Base-by-base conservation (phyloP, 768 basidiomycete genomes). In the Neoboletus magnificus region DNA sequence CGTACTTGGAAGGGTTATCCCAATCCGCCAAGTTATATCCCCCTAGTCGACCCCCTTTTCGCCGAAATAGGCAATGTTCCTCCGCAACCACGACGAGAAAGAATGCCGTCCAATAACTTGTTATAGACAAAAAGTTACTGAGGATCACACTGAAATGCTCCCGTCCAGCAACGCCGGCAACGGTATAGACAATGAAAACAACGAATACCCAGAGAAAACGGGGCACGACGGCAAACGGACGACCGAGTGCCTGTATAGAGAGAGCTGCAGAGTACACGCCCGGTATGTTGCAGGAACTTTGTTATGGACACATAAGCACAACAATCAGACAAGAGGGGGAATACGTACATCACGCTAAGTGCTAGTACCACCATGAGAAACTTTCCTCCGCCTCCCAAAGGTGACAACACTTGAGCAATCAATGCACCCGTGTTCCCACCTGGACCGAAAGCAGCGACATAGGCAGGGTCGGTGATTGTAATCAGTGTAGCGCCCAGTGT, bases 1-100 rank as follows among this genome's bases (percentile, higher is more conserved):
- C 73, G 33, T 42, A 77, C 73, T 59, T 68, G 29, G 66, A 66
- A 6, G 74, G 74, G 1, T 59, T 62, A 54, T 82, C 81, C 71
- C 78, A 82, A 50, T 75, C 79, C 13, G 72, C 70, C 51, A 82
- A 54, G 56, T 82, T 77, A 56, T 82, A 83, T n/a, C 81, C 82
- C 1, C 76, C 78, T 7, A 81, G 62, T 2, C 62, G 61, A 15
- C 79, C 76, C 0, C 69, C 65, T 42, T 60, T 64, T 6, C 75
- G 58, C 52, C 82, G 66, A 58, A 79, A 79, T n/a, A 80, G 62
- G 58, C 71, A 76, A 53, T 80, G 79, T 58, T 80, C 79, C 39
- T 78, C 78, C 0, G 67, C 64, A 5, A 79, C 66, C 43, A 81
- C 74, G 36, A 80, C 70, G 42, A 79, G 64, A 54, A 80, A 78